These are phyloP conservation scores for Centaurea solstitialis DNA, from an alignment of 129 eudicot genomes.

Conservation along the genomic window DNA sequence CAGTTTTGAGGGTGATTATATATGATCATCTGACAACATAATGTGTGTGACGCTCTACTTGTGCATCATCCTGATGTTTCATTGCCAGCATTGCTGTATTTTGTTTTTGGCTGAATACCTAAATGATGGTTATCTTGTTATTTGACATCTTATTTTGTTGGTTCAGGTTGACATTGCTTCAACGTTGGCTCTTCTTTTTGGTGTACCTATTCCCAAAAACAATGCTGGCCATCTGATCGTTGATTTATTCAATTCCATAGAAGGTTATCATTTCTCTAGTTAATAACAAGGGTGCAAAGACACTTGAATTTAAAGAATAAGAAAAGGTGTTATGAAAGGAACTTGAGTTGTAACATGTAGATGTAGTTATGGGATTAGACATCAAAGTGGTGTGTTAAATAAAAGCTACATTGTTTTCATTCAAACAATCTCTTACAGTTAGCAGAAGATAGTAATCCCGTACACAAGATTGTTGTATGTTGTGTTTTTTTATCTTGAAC, in stretches of 20 bases:
- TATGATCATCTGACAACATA: neutral
- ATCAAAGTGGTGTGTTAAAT: neutral
- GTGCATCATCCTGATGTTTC: neutral
- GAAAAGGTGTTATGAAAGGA: neutral
- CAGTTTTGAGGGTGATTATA: neutral
- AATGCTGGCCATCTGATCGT: slow-evolving; percentile 68
- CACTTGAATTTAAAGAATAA: neutral
- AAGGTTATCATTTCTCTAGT: slow-evolving; percentile 49
- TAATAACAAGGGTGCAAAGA: slow-evolving; percentile 7
- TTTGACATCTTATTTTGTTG: slow-evolving; percentile 19
- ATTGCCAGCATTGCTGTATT: neutral
- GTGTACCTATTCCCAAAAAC: slow-evolving; percentile 91
- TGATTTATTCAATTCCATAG: slow-evolving; percentile 53
- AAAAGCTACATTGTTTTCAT: neutral
- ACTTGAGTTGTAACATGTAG: neutral
- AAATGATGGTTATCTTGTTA: neutral
- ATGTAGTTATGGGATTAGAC: slow-evolving; percentile 19
- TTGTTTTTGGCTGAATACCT: neutral
- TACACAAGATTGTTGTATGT: neutral
- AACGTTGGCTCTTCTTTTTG: slow-evolving; percentile 86
- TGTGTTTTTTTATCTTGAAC: slow-evolving; percentile 4
- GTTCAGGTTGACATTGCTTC: slow-evolving; percentile 83
- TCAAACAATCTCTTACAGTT: neutral
- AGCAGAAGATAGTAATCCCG: neutral
- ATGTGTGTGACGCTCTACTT: neutral